Evolutionary conservation across 106 monocot genomes (phyloP).

Genomic region (Ottelia alismoides): DNA sequence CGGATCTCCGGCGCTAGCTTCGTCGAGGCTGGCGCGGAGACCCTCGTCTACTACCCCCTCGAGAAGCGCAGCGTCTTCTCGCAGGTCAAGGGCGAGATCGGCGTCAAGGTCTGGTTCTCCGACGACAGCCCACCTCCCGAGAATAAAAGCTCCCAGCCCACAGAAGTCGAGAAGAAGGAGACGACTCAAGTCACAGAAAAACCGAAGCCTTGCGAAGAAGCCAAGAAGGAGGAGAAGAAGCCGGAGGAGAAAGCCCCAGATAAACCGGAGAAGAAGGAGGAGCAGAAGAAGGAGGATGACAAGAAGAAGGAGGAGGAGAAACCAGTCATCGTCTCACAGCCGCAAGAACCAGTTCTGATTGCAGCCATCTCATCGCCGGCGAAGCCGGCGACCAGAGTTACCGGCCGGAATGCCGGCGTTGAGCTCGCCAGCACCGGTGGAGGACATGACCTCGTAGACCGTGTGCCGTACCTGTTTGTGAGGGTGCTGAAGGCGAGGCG

Average conservation of each 20-base stretch:
- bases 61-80: conserved; percentile 97
- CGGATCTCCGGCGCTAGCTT: conserved; percentile 61
- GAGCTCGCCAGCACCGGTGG: conserved; percentile 36
- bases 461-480: conserved; percentile 69
- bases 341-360: neutral
- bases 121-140: no score
- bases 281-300: conserved; percentile 12
- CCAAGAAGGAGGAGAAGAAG: neutral
- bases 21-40: conserved; percentile 34
- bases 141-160: neutral
- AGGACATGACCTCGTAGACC: conserved; percentile 68
- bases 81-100: conserved; percentile 89
- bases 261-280: conserved; percentile 1
- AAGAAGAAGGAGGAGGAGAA: conserved; percentile 5
- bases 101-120: conserved; percentile 47
- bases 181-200: conserved; percentile 1
- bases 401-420: conserved; percentile 1
- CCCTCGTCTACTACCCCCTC: conserved; percentile 68
- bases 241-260: neutral
- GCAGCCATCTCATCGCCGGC: conserved; percentile 19
- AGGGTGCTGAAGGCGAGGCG: conserved; percentile 53
- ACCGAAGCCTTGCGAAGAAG: neutral
- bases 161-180: conserved; percentile 15
- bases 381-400: neutral
- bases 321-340: conserved; percentile 1